Percentiles rank a stretch among this genome's conserved stretches.
phyloP scores from a whole-genome alignment of 768 basidiomycete species.

The Boletus subcaerulescens region DNA sequence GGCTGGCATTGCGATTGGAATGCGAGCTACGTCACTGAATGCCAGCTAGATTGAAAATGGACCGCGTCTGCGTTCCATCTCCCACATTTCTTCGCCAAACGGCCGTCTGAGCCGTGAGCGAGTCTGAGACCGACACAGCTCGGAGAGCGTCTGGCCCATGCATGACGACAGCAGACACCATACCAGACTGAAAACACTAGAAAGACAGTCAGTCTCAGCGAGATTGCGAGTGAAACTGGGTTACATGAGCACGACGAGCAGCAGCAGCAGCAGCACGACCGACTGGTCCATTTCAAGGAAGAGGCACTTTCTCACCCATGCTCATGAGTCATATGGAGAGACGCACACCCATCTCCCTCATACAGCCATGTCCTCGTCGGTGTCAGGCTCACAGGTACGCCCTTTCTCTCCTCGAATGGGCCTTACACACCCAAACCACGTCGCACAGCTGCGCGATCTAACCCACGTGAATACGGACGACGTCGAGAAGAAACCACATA shows the following conservation, averaged over 20 bases:
- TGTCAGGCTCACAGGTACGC: background rate
- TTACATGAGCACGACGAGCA: slow-evolving; percentile 51
- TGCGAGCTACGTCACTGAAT: slow-evolving; percentile 15
- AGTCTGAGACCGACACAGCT: slow-evolving; percentile 41
- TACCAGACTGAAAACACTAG: slow-evolving; percentile 47
- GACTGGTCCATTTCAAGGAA: slow-evolving; percentile 5
- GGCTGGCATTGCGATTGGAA: slow-evolving; percentile 1
- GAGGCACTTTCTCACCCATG: background rate
- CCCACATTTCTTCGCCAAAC: slow-evolving; percentile 52
- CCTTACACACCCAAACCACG: background rate
- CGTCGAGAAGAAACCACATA: slow-evolving; percentile 41
- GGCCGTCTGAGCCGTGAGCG: slow-evolving; percentile 19
- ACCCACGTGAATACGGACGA: slow-evolving; percentile 6
- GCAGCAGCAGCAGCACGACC: slow-evolving; percentile 41
- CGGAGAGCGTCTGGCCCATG: slow-evolving; percentile 48
- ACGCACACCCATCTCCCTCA: too few relatives aligned
- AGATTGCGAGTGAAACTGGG: background rate
- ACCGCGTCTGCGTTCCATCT: slow-evolving; percentile 50
- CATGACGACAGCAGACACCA: slow-evolving; percentile 73
- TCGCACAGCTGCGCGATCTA: background rate
- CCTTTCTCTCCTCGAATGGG: background rate
- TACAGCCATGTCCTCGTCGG: background rate
- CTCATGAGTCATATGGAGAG: background rate
- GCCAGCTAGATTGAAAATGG: slow-evolving; percentile 15
- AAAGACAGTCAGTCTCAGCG: background rate